Evolutionary conservation across 164 flowering plant genomes (phyloP).

Genomic region (Annona squamosa): DNA sequence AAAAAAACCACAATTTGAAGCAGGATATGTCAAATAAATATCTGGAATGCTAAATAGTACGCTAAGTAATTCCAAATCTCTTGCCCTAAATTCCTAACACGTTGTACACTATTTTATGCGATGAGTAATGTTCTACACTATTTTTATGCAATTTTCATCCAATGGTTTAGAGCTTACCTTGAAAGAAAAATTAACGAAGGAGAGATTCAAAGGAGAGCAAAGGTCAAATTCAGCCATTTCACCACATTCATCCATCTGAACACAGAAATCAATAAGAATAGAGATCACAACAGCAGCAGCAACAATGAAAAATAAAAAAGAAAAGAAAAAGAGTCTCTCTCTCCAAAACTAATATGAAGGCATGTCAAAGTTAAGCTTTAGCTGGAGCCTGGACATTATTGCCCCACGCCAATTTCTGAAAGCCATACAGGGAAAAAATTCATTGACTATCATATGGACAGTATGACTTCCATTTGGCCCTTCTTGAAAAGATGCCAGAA

Average conservation of each 20-base stretch:
- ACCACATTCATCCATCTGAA: slow-evolving; percentile 58
- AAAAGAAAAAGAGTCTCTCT: neutral
- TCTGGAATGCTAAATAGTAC: neutral
- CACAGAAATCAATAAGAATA: neutral
- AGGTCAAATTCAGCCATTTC: slow-evolving; percentile 40
- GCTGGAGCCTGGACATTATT: too few species aligned
- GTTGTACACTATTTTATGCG: neutral
- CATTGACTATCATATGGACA: too few species aligned
- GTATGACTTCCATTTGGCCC: too few species aligned
- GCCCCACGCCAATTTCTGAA: too few species aligned
- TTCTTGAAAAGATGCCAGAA: too few species aligned
- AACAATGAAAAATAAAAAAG: neutral
- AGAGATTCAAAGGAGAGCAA: slow-evolving; percentile 45
- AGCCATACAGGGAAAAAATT: too few species aligned
- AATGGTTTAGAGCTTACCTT: slow-evolving; percentile 36
- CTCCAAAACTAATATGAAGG: too few species aligned
- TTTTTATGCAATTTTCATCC: neutral
- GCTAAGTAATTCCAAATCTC: neutral
- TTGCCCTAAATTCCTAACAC: neutral
- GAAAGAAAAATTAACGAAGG: slow-evolving; percentile 66
- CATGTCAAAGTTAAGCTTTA: too few species aligned
- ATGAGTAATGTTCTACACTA: too few species aligned
- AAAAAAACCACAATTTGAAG: neutral
- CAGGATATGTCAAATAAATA: neutral
- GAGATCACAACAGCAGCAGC: too few species aligned